These are phyloP conservation scores for Graphilbum sp. DNA, from an alignment of 2,329 filamentous ascomycete species.

Conservation along the genomic window DNA sequence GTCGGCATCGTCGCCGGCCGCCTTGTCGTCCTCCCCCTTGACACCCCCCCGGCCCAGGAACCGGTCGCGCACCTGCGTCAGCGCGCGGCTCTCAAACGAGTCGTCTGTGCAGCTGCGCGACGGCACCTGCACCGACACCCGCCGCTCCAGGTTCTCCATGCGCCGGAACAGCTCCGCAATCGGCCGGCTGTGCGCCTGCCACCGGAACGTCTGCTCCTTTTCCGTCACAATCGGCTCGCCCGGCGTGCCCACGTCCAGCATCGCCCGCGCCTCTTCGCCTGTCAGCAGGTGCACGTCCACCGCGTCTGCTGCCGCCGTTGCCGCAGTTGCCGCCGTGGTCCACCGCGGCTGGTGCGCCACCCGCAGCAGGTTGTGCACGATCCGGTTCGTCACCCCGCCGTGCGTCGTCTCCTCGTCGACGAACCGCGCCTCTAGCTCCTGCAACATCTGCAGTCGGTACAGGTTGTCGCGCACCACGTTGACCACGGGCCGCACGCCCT, in stretches of 20 bases:
- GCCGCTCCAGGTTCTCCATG: slow-evolving; percentile 14
- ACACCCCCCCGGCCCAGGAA: too few species aligned
- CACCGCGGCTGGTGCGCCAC: slow-evolving; percentile 1
- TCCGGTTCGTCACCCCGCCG: slow-evolving; percentile 7
- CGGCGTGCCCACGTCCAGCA: slow-evolving; percentile 9
- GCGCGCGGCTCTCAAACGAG: slow-evolving; percentile 12
- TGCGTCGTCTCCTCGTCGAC: slow-evolving; percentile 4
- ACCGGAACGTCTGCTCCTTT: slow-evolving; percentile 13
- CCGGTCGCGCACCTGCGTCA: slow-evolving; percentile 11
- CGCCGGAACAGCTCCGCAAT: slow-evolving; percentile 13
- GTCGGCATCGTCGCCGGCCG: neutral
- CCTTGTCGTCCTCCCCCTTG: too few species aligned
- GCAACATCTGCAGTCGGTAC: slow-evolving; percentile 6
- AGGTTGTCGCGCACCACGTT: slow-evolving; percentile 4
- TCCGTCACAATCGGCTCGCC: slow-evolving; percentile 12
- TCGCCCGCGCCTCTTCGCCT: slow-evolving; percentile 7
- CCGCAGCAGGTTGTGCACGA: slow-evolving; percentile 7
- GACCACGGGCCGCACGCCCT: slow-evolving; percentile 2
- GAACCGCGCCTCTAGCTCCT: slow-evolving; percentile 6
- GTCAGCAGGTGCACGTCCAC: slow-evolving; percentile 9
- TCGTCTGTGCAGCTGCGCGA: slow-evolving; percentile 11
- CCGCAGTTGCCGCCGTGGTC: too few species aligned
- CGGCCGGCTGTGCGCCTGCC: slow-evolving; percentile 10
- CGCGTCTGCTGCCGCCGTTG: neutral
- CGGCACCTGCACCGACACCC: slow-evolving; percentile 14